Conservation (phyloP, 495 filamentous ascomycete species). For the Bryoglossum gracile region DNA sequence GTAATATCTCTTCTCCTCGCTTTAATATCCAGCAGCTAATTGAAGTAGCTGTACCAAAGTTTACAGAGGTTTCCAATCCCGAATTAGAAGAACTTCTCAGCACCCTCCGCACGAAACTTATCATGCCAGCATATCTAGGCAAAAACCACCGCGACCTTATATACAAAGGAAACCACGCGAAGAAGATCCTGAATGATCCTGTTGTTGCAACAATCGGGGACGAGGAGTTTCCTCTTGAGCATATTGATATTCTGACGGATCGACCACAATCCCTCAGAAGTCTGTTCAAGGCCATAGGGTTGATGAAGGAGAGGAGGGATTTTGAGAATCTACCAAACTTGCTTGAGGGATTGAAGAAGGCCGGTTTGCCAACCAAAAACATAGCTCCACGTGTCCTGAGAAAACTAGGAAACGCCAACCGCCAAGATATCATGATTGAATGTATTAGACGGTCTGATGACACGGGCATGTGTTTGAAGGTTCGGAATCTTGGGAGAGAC, state of each 20-base stretch:
- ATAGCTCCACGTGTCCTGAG: conserved; percentile 20
- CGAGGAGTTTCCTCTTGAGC: conserved; percentile 47
- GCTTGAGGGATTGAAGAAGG: conserved; percentile 43
- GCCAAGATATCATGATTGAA: conserved; percentile 44
- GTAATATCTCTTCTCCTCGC: too few species aligned
- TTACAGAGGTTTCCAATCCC: conserved; percentile 41
- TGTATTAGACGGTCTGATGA: conserved; percentile 37
- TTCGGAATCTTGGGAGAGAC: conserved; percentile 33
- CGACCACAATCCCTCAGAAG: conserved; percentile 28
- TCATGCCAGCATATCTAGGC: conserved; percentile 57
- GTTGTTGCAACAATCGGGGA: conserved; percentile 52
- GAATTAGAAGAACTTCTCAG: conserved; percentile 41
- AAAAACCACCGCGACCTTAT: conserved; percentile 47
- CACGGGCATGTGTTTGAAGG: conserved; percentile 46
- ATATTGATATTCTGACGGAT: conserved; percentile 32
- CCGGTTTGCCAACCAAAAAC: not conserved
- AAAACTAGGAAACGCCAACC: conserved; percentile 31
- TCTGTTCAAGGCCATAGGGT: conserved; percentile 33
- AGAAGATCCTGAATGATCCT: conserved; percentile 49
- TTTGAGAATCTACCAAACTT: conserved; percentile 53
- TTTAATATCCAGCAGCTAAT: too few species aligned
- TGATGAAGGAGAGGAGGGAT: conserved; percentile 51
- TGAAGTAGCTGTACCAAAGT: conserved; percentile 42
- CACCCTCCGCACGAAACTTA: conserved; percentile 48
- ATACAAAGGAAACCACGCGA: conserved; percentile 42